A percentile compares a stretch with the other conserved stretches of the same genome.
These are phyloP conservation scores for Hypholoma fasciculare DNA, from an alignment of 768 basidiomycete genomes.

Conservation along the genomic window DNA sequence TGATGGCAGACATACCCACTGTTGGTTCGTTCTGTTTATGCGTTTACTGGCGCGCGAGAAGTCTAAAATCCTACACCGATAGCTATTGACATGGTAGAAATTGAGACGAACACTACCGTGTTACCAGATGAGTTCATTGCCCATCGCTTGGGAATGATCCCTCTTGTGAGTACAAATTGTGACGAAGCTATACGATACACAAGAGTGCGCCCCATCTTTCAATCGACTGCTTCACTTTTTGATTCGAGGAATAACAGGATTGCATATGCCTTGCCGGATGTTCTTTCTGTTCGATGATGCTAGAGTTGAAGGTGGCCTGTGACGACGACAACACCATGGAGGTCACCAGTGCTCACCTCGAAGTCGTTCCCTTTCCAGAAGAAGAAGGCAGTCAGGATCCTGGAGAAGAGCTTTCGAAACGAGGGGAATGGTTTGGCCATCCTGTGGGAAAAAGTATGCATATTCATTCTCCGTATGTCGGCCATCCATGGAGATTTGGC, in stretches of 20 bases:
- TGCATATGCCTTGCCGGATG: constrained; percentile 88
- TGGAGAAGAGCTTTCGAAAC: constrained; percentile 75
- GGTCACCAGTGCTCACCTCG: constrained; percentile 84
- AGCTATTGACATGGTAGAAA: constrained; percentile 98
- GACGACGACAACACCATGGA: constrained; percentile 75
- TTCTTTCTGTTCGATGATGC: constrained; percentile 79
- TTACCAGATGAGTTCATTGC: constrained; percentile 97
- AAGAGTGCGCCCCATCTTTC: constrained; percentile 45
- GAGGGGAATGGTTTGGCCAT: constrained; percentile 72
- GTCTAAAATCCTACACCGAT: constrained; percentile 9
- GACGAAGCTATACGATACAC: constrained; percentile 86
- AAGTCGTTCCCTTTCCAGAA: constrained; percentile 47
- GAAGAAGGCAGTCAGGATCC: constrained; percentile 38
- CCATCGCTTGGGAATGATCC: constrained; percentile 93
- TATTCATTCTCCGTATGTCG: background rate
- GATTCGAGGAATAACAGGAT: constrained; percentile 55
- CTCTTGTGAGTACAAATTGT: constrained; percentile 83
- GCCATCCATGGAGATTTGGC: constrained; percentile 8
- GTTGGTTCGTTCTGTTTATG: constrained; percentile 61
- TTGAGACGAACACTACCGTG: constrained; percentile 88
- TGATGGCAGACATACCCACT: constrained; percentile 97
- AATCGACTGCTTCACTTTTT: constrained; percentile 1
- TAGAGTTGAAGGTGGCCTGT: constrained; percentile 78
- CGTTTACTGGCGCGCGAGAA: background rate
- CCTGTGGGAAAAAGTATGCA: constrained; percentile 82